These are phyloP conservation scores for Saccharomyces uvarum DNA, from an alignment of 1,139 yeast species.

Conservation along the genomic window DNA sequence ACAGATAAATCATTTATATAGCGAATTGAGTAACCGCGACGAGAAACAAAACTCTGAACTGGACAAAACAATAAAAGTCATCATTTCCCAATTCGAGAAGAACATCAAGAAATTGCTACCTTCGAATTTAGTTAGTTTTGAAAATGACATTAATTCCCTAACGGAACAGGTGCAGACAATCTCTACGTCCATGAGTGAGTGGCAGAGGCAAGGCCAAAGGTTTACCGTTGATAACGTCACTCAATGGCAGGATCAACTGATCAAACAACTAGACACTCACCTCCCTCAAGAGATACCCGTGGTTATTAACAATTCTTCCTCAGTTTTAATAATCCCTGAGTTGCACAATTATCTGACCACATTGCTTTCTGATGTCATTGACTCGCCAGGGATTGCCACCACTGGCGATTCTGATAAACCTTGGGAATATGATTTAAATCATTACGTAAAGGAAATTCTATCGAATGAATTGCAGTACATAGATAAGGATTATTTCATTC, in stretches of 20 bases:
- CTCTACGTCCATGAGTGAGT: slow-evolving; percentile 6
- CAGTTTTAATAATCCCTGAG: slow-evolving; percentile 27
- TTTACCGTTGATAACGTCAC: slow-evolving; percentile 22
- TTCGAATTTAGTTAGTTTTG: slow-evolving; percentile 15
- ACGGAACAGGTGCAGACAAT: slow-evolving; percentile 5
- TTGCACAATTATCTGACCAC: slow-evolving; percentile 21
- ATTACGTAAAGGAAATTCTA: slow-evolving; percentile 27
- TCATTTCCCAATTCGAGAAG: slow-evolving; percentile 29
- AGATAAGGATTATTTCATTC: slow-evolving; percentile 23
- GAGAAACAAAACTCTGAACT: slow-evolving; percentile 20
- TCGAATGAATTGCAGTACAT: slow-evolving; percentile 28
- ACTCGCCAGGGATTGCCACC: slow-evolving; percentile 6
- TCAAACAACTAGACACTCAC: slow-evolving; percentile 14
- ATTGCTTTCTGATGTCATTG: slow-evolving; percentile 16
- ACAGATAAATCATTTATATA: slow-evolving; percentile 27
- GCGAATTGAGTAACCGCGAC: slow-evolving; percentile 23
- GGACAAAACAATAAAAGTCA: slow-evolving; percentile 26
- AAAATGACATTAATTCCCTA: slow-evolving; percentile 9
- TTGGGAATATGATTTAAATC: slow-evolving; percentile 23
- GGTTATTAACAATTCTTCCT: slow-evolving; percentile 20
- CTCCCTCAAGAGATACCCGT: slow-evolving; percentile 30
- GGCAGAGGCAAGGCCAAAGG: neutral
- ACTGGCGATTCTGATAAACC: slow-evolving; percentile 3
- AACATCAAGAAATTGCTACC: slow-evolving; percentile 27
- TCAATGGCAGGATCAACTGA: slow-evolving; percentile 20